phyloP scores from a whole-genome alignment of 768 basidiomycete genomes.

The Phylloporus sp. region DNA sequence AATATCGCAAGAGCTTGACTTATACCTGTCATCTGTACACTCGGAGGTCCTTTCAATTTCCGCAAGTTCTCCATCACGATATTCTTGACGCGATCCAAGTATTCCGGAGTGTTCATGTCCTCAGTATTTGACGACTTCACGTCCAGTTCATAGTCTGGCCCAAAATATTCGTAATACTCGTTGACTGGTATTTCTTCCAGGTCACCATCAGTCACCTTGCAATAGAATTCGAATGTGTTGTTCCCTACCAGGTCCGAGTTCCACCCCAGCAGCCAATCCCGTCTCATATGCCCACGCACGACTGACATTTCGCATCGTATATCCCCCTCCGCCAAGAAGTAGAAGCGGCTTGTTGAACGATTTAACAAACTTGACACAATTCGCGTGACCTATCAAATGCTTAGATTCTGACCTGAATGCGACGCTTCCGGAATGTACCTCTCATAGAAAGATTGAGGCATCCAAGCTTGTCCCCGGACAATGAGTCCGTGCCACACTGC shows the following conservation, averaged over 20 bases:
- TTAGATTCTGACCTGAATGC: background rate
- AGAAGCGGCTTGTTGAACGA: slow-evolving; percentile 93
- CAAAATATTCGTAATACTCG: slow-evolving; percentile 99
- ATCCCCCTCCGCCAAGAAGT: slow-evolving; percentile 94
- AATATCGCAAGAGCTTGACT: background rate
- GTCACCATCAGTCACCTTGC: slow-evolving; percentile 4
- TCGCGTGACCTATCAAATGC: slow-evolving; percentile 72
- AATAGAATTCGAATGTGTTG: background rate
- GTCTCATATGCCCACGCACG: slow-evolving; percentile 98
- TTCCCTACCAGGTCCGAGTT: slow-evolving; percentile 72
- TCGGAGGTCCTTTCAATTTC: slow-evolving; percentile 82
- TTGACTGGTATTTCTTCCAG: slow-evolving; percentile 91
- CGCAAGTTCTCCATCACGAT: slow-evolving; percentile 91
- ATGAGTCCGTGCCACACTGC: slow-evolving; percentile 96
- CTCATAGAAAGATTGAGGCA: slow-evolving; percentile 96
- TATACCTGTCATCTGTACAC: slow-evolving; percentile 86
- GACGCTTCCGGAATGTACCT: slow-evolving; percentile 39
- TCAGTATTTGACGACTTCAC: slow-evolving; percentile 94
- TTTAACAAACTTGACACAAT: slow-evolving; percentile 96
- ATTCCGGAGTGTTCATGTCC: slow-evolving; percentile 89
- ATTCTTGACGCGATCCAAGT: slow-evolving; percentile 87
- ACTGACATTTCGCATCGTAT: slow-evolving; percentile 97
- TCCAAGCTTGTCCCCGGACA: slow-evolving; percentile 94
- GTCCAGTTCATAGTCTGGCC: slow-evolving; percentile 94
- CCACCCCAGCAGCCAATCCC: slow-evolving; percentile 94